phyloP scores from a whole-genome alignment of 2,329 filamentous ascomycete genomes.

The Fusarium mexicanum region DNA sequence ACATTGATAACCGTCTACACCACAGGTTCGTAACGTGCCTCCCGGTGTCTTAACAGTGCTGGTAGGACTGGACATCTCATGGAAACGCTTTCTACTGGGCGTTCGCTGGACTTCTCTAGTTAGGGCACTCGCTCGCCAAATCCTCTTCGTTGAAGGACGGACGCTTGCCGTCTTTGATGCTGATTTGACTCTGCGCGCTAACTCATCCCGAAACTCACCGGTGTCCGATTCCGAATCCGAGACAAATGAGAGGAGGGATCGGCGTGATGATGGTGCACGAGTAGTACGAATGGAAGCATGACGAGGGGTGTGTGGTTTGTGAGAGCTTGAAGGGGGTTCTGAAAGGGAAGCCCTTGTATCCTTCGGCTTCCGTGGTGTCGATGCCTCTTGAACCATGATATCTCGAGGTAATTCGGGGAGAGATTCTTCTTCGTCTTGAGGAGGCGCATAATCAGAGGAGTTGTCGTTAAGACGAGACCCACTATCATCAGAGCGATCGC shows the following conservation, averaged over 20 bases:
- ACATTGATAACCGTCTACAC: slow-evolving; percentile 65
- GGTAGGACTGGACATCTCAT: slow-evolving; percentile 34
- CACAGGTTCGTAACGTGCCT: slow-evolving; percentile 62
- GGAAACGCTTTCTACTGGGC: slow-evolving; percentile 37
- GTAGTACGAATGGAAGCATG: slow-evolving; percentile 39
- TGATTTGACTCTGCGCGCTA: slow-evolving; percentile 32
- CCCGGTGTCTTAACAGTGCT: slow-evolving; percentile 56
- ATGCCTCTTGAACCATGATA: neutral
- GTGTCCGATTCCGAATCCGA: slow-evolving; percentile 55
- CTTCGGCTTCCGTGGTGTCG: slow-evolving; percentile 16
- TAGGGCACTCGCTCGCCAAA: slow-evolving; percentile 43
- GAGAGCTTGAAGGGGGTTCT: slow-evolving; percentile 27
- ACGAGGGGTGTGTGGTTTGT: slow-evolving; percentile 43
- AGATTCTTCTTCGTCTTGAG: neutral
- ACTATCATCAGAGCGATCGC: neutral
- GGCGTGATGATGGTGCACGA: slow-evolving; percentile 45
- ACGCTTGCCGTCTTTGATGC: slow-evolving; percentile 22
- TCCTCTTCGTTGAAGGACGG: slow-evolving; percentile 35
- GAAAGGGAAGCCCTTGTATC: neutral
- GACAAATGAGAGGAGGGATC: slow-evolving; percentile 56
- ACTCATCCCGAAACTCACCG: slow-evolving; percentile 51
- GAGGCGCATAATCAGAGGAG: neutral
- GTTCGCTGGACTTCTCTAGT: slow-evolving; percentile 45
- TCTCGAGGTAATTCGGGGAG: neutral
- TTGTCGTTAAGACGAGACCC: neutral